phyloP scores from a whole-genome alignment of 805 yeast genomes.

The Pichia californica region DNA sequence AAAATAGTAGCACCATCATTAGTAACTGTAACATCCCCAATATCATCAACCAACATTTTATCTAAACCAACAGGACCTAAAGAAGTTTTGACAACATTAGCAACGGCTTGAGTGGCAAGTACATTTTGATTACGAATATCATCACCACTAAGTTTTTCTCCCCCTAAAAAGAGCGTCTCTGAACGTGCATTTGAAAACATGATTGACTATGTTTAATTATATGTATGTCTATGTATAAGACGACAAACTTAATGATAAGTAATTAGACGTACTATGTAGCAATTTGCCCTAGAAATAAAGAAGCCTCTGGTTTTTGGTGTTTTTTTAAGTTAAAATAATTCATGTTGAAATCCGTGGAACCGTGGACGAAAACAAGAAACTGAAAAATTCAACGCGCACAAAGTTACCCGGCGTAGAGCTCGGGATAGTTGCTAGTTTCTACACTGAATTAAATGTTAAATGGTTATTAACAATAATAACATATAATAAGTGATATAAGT shows the following conservation, averaged over 20 bases:
- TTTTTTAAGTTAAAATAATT: no score
- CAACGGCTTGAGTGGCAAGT: slow-evolving; percentile 82
- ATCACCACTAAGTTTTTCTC: slow-evolving; percentile 92
- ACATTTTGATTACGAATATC: slow-evolving; percentile 96
- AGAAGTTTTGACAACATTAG: slow-evolving; percentile 83
- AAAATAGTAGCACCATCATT: slow-evolving; percentile 98
- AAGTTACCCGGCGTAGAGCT: slow-evolving; percentile 8
- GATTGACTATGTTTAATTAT: not conserved
- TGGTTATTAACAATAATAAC: not conserved
- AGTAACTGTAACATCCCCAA: slow-evolving; percentile 97
- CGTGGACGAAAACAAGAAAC: not conserved
- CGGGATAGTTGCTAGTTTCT: no score
- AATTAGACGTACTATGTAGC: not conserved
- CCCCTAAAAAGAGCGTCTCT: slow-evolving; percentile 91
- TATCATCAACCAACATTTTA: slow-evolving; percentile 97
- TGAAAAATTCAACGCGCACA: not conserved
- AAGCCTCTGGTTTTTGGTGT: no score
- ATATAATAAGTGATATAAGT: not conserved
- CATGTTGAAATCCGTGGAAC: no score
- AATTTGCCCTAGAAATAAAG: no score
- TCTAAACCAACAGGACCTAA: slow-evolving; percentile 98
- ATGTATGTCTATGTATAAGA: no score
- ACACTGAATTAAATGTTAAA: not conserved
- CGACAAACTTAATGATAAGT: not conserved
- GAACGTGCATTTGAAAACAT: slow-evolving; percentile 78